Conservation (phyloP, 164 flowering plant species). For the Chloranthus sessilifolius region DNA sequence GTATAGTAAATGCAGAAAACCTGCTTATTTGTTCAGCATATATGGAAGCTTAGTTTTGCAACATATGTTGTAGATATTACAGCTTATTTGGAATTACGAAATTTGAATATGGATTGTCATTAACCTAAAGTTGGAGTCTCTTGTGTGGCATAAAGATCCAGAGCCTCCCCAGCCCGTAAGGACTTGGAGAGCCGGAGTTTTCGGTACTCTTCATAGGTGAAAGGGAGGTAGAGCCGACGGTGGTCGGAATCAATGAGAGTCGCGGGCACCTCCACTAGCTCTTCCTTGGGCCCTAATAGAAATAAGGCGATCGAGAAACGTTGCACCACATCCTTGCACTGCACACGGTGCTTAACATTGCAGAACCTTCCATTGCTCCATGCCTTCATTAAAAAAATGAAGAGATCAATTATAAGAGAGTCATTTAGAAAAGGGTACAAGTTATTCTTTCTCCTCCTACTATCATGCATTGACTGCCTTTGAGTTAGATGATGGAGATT, state of each 20-base stretch:
- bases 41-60: not conserved
- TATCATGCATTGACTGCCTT: no score
- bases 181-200: constrained; percentile 35
- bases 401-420: no score
- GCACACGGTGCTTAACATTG: constrained; percentile 67
- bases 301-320: constrained; percentile 63
- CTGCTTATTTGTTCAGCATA: not conserved
- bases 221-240: constrained; percentile 51
- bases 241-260: constrained; percentile 41
- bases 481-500: no score
- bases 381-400: constrained; percentile 31
- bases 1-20: not conserved
- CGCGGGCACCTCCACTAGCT: constrained; percentile 37
- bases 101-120: not conserved
- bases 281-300: constrained; percentile 57
- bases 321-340: constrained; percentile 46
- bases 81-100: not conserved
- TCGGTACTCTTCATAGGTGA: constrained; percentile 45
- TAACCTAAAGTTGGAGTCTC: not conserved
- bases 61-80: constrained; percentile 1
- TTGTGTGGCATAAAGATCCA: constrained; percentile 22
- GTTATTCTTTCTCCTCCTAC: no score
- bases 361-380: constrained; percentile 77
- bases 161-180: constrained; percentile 58
- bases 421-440: no score